phyloP scores from a whole-genome alignment of 2,329 filamentous ascomycete genomes.

The Calonectria ilicicola region DNA sequence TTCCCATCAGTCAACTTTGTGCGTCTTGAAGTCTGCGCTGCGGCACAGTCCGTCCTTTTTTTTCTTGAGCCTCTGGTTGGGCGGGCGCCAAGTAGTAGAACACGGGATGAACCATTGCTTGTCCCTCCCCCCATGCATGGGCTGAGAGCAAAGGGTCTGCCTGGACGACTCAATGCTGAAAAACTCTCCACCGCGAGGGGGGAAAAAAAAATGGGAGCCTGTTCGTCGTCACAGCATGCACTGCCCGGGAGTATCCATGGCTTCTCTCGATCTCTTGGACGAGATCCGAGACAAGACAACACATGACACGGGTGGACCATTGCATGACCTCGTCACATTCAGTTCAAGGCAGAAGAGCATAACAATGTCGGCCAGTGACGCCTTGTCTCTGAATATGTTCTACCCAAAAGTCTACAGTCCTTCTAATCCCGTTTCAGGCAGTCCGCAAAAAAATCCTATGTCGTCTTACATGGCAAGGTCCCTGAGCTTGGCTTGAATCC shows the following conservation, averaged over 20 bases:
- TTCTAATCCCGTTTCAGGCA: slow-evolving; percentile 1
- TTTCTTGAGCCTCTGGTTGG: background rate
- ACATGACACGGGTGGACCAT: slow-evolving; percentile 30
- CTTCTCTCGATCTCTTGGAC: slow-evolving; percentile 22
- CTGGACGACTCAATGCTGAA: background rate
- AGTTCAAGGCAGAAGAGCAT: background rate
- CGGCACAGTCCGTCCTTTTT: slow-evolving; percentile 6
- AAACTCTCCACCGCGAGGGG: background rate
- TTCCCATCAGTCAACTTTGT: background rate
- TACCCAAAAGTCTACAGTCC: slow-evolving; percentile 18
- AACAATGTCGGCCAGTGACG: background rate
- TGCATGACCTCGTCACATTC: background rate
- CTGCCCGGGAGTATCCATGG: background rate
- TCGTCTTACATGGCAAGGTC: background rate
- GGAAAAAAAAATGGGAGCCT: background rate
- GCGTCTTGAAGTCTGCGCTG: slow-evolving; percentile 1
- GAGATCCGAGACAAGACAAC: slow-evolving; percentile 31
- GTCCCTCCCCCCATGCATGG: background rate
- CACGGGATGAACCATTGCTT: slow-evolving; percentile 2
- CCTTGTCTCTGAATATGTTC: slow-evolving; percentile 19
- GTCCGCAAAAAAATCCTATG: slow-evolving; percentile 4
- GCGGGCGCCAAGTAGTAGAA: slow-evolving; percentile 1
- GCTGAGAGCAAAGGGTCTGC: background rate
- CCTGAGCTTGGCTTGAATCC: background rate
- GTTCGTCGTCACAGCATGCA: background rate